Percentiles rank a stretch among this genome's conserved stretches.
Evolutionary conservation across 768 basidiomycete species (phyloP).

Genomic region (Daedalea quercina): DNA sequence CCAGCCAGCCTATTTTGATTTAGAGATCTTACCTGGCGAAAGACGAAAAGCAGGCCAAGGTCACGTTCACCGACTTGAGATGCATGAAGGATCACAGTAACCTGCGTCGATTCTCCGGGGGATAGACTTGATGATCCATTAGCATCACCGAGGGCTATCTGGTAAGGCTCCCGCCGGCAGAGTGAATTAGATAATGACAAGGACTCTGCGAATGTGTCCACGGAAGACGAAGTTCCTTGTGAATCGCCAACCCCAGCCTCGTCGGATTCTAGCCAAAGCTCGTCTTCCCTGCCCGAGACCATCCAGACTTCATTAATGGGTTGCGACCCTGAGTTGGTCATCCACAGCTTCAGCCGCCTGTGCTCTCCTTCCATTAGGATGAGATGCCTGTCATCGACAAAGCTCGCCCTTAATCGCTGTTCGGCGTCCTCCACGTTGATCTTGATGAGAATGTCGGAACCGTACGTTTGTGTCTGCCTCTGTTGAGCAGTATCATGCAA

Average conservation of each 20-base stretch:
- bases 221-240: not conserved
- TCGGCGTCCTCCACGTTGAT: constrained; percentile 58
- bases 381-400: constrained; percentile 46
- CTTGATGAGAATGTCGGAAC: constrained; percentile 53
- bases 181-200: constrained; percentile 50
- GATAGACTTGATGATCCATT: constrained; percentile 25
- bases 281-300: constrained; percentile 52
- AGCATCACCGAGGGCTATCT: constrained; percentile 32
- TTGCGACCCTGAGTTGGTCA: constrained; percentile 61
- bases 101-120: constrained; percentile 42
- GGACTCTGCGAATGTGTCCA: constrained; percentile 26
- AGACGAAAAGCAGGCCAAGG: constrained; percentile 58
- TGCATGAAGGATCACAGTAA: constrained; percentile 53
- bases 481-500: constrained; percentile 72
- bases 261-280: constrained; percentile 42
- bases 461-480: constrained; percentile 62
- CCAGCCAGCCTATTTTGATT: too few species aligned
- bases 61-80: constrained; percentile 40
- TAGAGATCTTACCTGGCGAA: constrained; percentile 45
- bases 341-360: constrained; percentile 42
- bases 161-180: constrained; percentile 35
- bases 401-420: constrained; percentile 55
- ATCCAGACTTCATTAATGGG: constrained; percentile 68
- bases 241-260: not conserved
- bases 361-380: constrained; percentile 66